Conservation (phyloP, 345 rosid genomes). For the Populus deltoides region DNA sequence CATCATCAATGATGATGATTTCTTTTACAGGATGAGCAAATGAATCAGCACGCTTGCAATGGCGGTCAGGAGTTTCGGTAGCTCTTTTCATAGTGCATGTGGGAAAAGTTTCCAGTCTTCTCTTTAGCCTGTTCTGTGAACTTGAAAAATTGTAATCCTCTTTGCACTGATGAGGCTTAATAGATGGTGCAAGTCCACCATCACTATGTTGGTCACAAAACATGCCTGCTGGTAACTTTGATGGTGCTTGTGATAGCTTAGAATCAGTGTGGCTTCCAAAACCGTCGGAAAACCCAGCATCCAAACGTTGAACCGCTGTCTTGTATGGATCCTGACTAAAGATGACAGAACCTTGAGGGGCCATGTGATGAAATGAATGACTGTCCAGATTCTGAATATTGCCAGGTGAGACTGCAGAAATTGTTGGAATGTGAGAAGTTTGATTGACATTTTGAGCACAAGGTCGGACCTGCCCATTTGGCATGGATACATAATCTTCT, state of each 20-base stretch:
- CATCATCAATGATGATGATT: slow-evolving; percentile 52
- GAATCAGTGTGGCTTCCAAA: slow-evolving; percentile 15
- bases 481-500: slow-evolving; percentile 48
- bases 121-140: slow-evolving; percentile 21
- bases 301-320: slow-evolving; percentile 24
- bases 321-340: slow-evolving; percentile 29
- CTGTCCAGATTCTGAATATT: slow-evolving; percentile 24
- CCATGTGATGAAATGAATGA: slow-evolving; percentile 23
- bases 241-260: slow-evolving; percentile 22
- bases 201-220: slow-evolving; percentile 19
- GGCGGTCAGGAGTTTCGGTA: slow-evolving; percentile 11
- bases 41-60: slow-evolving; percentile 23
- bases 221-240: slow-evolving; percentile 30
- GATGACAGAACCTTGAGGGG: slow-evolving; percentile 28
- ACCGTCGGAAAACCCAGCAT: slow-evolving; percentile 27
- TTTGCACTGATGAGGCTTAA: slow-evolving; percentile 28
- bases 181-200: slow-evolving; percentile 20
- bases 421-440: slow-evolving; percentile 35
- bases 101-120: slow-evolving; percentile 19
- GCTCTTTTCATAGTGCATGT: slow-evolving; percentile 12
- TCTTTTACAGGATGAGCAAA: slow-evolving; percentile 32
- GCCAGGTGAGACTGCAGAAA: slow-evolving; percentile 26
- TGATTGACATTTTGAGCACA: slow-evolving; percentile 27
- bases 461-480: slow-evolving; percentile 34
- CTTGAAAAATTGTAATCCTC: slow-evolving; percentile 21